phyloP scores from a whole-genome alignment of 2,329 filamentous ascomycete species.

The Lachnellula subtilissima region DNA sequence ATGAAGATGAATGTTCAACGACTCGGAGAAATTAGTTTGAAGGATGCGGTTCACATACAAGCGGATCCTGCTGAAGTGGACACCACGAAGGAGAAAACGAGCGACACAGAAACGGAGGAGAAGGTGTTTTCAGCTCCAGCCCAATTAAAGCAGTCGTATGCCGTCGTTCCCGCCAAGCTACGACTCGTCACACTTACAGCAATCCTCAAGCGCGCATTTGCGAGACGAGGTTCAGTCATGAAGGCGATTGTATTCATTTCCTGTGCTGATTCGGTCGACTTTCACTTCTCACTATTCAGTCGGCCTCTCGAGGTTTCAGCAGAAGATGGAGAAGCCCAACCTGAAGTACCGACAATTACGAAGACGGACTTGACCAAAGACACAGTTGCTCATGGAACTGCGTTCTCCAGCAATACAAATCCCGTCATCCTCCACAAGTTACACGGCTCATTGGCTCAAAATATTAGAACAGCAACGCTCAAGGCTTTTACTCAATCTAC shows the following conservation, averaged over 20 bases:
- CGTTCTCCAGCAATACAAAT: constrained; percentile 72
- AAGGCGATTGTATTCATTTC: constrained; percentile 97
- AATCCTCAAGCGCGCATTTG: constrained; percentile 80
- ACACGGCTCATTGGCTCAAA: constrained; percentile 86
- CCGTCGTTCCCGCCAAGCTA: constrained; percentile 82
- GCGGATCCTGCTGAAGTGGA: constrained; percentile 51
- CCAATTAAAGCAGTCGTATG: constrained; percentile 89
- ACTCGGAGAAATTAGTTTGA: constrained; percentile 89
- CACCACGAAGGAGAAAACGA: constrained; percentile 46
- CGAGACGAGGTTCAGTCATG: constrained; percentile 85
- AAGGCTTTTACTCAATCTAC: constrained; percentile 70
- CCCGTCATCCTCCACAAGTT: constrained; percentile 77
- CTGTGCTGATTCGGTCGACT: constrained; percentile 94
- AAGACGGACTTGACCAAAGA: constrained; percentile 41
- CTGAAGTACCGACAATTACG: constrained; percentile 26
- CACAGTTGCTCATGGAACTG: constrained; percentile 65
- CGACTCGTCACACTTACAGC: constrained; percentile 83
- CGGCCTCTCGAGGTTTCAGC: constrained; percentile 20
- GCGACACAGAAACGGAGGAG: constrained; percentile 40
- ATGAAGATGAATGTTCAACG: constrained; percentile 97
- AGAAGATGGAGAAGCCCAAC: constrained; percentile 32
- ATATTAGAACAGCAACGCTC: constrained; percentile 81
- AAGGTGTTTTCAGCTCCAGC: constrained; percentile 74
- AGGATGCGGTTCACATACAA: constrained; percentile 84
- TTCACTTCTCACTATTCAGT: constrained; percentile 81